phyloP scores from a whole-genome alignment of 2,329 filamentous ascomycete species.

The Cladophialophora bantiana region DNA sequence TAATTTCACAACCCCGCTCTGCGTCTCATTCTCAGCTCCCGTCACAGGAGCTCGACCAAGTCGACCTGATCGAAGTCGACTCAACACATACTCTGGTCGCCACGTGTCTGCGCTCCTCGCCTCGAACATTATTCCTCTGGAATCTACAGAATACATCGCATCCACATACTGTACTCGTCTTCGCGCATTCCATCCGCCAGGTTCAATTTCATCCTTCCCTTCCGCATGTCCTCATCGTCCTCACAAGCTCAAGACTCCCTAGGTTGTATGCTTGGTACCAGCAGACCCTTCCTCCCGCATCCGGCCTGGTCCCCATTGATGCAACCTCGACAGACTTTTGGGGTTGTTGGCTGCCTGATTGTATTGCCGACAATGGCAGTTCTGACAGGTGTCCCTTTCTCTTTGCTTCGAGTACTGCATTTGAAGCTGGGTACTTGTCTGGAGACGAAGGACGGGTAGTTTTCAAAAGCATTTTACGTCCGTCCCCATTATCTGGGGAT shows the following conservation, averaged over 20 bases:
- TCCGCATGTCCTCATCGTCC: conserved; percentile 31
- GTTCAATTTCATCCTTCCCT: conserved; percentile 33
- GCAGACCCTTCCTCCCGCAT: conserved; percentile 19
- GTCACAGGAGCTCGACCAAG: conserved; percentile 5
- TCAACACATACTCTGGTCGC: conserved; percentile 30
- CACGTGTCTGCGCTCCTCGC: conserved; percentile 25
- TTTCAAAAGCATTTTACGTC: conserved; percentile 29
- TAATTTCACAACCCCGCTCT: conserved; percentile 7
- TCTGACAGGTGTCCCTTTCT: conserved; percentile 26
- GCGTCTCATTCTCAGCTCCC: conserved; percentile 3
- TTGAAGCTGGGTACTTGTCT: conserved; percentile 26
- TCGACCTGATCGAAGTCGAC: conserved; percentile 31
- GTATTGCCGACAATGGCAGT: neutral
- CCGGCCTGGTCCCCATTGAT: conserved; percentile 23
- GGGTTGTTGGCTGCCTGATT: conserved; percentile 29
- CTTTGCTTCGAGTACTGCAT: conserved; percentile 21
- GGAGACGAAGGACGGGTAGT: conserved; percentile 12
- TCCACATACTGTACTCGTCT: conserved; percentile 27
- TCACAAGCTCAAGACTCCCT: conserved; percentile 29
- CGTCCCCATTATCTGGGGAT: neutral
- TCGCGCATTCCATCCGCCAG: conserved; percentile 31
- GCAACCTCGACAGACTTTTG: conserved; percentile 24
- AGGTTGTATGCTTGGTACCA: conserved; percentile 33
- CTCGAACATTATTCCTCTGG: conserved; percentile 36
- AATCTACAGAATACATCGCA: conserved; percentile 10